These are phyloP conservation scores for Micractinium conductrix DNA, from an alignment of 139 green algal genomes.

Conservation along the genomic window DNA sequence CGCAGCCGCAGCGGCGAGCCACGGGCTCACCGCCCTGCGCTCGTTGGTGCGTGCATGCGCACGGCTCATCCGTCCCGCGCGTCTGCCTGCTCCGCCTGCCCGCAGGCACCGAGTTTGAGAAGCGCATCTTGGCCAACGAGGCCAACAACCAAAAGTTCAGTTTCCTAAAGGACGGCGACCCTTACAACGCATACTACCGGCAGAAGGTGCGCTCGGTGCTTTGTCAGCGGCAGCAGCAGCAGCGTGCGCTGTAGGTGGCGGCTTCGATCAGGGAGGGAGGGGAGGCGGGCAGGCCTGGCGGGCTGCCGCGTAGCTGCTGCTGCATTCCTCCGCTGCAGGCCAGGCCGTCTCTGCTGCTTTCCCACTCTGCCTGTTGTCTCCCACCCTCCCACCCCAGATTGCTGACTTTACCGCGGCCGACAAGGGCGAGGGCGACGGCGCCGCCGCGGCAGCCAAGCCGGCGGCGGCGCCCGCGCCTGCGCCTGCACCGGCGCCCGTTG, in stretches of 20 bases:
- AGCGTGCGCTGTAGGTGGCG: no score
- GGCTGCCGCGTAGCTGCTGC: no score
- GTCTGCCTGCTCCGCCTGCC: background rate
- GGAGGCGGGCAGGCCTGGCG: background rate
- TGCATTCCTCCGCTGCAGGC: no score
- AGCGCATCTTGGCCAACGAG: constrained; percentile 92
- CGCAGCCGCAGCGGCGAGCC: background rate
- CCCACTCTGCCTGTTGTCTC: background rate
- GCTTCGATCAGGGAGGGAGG: no score
- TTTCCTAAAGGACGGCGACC: constrained; percentile 92
- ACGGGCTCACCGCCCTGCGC: background rate
- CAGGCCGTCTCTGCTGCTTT: no score
- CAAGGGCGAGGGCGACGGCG: constrained; percentile 16
- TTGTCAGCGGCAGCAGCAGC: no score
- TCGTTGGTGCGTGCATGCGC: no score
- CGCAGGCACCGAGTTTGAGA: constrained; percentile 93
- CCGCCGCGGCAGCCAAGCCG: background rate
- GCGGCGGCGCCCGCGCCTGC: constrained; percentile 4
- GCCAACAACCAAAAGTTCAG: constrained; percentile 98
- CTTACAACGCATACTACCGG: constrained; percentile 97
- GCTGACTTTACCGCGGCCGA: constrained; percentile 37
- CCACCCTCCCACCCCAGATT: constrained; percentile 22
- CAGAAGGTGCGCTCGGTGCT: constrained; percentile 1
- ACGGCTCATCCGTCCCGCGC: no score
- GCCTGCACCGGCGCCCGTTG: constrained; percentile 28